Conservation (phyloP, 768 basidiomycete genomes). For the Suillus lakei region DNA sequence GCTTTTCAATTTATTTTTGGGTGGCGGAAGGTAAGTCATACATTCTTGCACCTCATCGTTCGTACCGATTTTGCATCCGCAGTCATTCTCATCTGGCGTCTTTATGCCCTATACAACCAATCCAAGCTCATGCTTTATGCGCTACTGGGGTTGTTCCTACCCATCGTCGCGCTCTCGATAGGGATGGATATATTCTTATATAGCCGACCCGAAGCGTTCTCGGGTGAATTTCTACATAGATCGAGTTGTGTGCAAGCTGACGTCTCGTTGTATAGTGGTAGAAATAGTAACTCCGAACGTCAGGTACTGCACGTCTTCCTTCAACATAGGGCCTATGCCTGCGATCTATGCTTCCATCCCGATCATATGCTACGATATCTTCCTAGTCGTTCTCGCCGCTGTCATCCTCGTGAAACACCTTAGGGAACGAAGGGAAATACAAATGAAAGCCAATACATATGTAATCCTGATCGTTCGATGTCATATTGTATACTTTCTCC, state of each 20-base stretch:
- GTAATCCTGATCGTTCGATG: not conserved
- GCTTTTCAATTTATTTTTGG: not conserved
- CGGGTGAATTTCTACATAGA: not conserved
- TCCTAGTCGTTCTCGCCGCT: not conserved
- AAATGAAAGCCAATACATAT: not conserved
- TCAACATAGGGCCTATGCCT: not conserved
- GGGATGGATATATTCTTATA: not conserved
- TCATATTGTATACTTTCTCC: constrained; percentile 1
- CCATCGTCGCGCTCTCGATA: not conserved
- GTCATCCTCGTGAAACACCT: not conserved
- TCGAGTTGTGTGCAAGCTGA: not conserved
- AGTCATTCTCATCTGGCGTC: constrained; percentile 2
- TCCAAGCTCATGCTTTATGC: not conserved
- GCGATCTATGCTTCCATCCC: not conserved
- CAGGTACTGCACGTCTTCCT: not conserved
- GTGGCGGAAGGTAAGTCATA: not conserved
- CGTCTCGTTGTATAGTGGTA: not conserved
- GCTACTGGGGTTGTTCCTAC: not conserved
- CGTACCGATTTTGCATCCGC: not conserved
- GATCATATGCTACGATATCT: not conserved
- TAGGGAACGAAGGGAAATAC: not conserved
- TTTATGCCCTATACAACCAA: not conserved
- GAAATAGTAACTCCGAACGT: constrained; percentile 1
- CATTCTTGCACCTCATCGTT: too few relatives aligned
- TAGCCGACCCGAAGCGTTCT: not conserved